These are phyloP conservation scores for Paracamarosporium sp. DNA, from an alignment of 2,329 filamentous ascomycete species.

Conservation along the genomic window DNA sequence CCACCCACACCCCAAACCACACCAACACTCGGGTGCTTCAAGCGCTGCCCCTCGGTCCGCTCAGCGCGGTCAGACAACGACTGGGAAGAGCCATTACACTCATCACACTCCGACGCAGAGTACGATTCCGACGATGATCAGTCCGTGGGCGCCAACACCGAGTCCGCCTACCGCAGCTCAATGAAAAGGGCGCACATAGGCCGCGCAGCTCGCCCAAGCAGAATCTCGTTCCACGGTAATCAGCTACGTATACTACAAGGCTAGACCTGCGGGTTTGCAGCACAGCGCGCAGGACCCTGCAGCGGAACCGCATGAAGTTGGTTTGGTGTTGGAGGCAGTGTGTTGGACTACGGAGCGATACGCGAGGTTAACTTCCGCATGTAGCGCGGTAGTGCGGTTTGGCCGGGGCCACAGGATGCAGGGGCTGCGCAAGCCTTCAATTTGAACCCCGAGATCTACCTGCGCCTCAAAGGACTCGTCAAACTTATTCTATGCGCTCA, in stretches of 20 bases:
- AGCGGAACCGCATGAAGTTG: neutral
- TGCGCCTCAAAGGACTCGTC: neutral
- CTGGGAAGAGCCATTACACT: conserved; percentile 17
- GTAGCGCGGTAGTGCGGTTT: neutral
- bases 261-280: too few relatives aligned
- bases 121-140: conserved; percentile 10
- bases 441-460: conserved; percentile 1
- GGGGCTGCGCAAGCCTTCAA: conserved; percentile 2
- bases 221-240: conserved; percentile 15
- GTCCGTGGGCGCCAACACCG: conserved; percentile 2
- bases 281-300: neutral
- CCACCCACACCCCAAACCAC: conserved; percentile 13
- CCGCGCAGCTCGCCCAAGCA: conserved; percentile 13
- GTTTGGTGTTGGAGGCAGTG: neutral
- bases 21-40: conserved; percentile 2
- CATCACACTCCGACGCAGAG: conserved; percentile 14
- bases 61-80: conserved; percentile 17
- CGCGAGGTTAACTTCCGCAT: conserved; percentile 1
- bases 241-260: conserved; percentile 8
- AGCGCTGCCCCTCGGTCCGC: conserved; percentile 11
- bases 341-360: neutral
- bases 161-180: conserved; percentile 4
- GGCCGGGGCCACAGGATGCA: neutral
- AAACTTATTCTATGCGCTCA: neutral
- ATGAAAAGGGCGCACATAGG: conserved; percentile 6